Evolutionary conservation across 805 yeast genomes (phyloP).

Genomic region (Yarrowia sp.): DNA sequence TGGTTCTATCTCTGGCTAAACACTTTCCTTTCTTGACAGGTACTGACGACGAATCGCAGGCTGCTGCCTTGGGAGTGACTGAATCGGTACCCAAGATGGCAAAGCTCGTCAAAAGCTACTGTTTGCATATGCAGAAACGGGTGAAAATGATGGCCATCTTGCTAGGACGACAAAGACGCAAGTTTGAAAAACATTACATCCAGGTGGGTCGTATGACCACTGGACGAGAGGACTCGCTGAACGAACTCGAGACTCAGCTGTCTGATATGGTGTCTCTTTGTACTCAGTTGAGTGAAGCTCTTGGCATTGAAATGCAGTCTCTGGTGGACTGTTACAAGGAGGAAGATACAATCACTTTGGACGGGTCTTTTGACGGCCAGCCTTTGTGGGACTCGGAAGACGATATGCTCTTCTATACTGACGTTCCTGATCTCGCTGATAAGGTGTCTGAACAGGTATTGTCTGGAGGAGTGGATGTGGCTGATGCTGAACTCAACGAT

Average conservation of each 20-base stretch:
- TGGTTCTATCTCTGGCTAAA: background rate
- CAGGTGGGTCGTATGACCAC: constrained; percentile 62
- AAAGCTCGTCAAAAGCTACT: constrained; percentile 23
- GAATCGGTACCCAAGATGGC: constrained; percentile 17
- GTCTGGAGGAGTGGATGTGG: constrained; percentile 13
- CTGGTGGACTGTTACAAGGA: constrained; percentile 35
- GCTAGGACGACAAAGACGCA: constrained; percentile 18
- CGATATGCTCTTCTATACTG: constrained; percentile 66
- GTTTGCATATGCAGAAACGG: constrained; percentile 21
- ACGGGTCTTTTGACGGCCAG: constrained; percentile 27
- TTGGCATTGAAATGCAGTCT: constrained; percentile 44
- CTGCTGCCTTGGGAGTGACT: background rate
- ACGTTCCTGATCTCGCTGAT: constrained; percentile 57
- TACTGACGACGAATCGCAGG: background rate
- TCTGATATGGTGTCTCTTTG: constrained; percentile 48
- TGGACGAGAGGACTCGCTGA: constrained; percentile 36
- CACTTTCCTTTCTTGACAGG: constrained; percentile 8
- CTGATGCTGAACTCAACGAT: constrained; percentile 32
- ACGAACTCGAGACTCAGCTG: constrained; percentile 30
- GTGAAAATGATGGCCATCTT: constrained; percentile 21
- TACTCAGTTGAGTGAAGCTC: constrained; percentile 45
- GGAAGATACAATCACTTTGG: constrained; percentile 32
- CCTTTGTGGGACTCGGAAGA: constrained; percentile 63
- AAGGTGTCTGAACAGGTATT: constrained; percentile 25
- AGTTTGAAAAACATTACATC: constrained; percentile 51